Conservation (phyloP, 2,329 filamentous ascomycete genomes). For the Aquanectria penicillioides region DNA sequence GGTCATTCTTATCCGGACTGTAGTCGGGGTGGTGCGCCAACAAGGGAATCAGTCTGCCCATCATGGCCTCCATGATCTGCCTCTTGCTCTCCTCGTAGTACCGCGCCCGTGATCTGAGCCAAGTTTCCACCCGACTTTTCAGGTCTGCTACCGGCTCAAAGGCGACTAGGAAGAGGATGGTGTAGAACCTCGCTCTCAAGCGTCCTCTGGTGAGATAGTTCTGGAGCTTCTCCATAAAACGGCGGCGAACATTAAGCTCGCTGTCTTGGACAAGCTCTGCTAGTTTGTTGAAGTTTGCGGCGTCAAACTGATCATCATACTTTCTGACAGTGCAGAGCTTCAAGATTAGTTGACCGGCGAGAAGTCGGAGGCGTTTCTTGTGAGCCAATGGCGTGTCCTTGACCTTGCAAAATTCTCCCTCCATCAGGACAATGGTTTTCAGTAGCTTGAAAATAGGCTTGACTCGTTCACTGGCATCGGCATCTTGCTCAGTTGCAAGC, state of each 20-base stretch:
- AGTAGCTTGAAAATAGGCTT: slow-evolving; percentile 81
- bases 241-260: slow-evolving; percentile 76
- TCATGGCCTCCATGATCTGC: slow-evolving; percentile 79
- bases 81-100: slow-evolving; percentile 68
- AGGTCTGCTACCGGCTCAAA: slow-evolving; percentile 85
- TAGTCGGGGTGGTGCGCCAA: slow-evolving; percentile 96
- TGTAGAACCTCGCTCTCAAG: slow-evolving; percentile 82
- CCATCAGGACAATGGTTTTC: slow-evolving; percentile 76
- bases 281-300: slow-evolving; percentile 81
- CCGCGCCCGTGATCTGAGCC: slow-evolving; percentile 84
- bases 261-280: slow-evolving; percentile 84
- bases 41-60: slow-evolving; percentile 85
- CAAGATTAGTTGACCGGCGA: slow-evolving; percentile 81
- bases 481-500: slow-evolving; percentile 65
- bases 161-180: slow-evolving; percentile 88
- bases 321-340: slow-evolving; percentile 84
- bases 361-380: slow-evolving; percentile 81
- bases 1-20: slow-evolving; percentile 69
- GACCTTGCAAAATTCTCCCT: slow-evolving; percentile 83
- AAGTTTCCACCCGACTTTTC: slow-evolving; percentile 81
- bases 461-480: slow-evolving; percentile 67
- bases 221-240: slow-evolving; percentile 86
- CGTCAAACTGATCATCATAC: slow-evolving; percentile 79
- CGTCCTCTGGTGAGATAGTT: slow-evolving; percentile 84
- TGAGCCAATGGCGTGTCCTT: slow-evolving; percentile 81